phyloP scores from a whole-genome alignment of 345 rosid species.

The Cardamine resedifolia region DNA sequence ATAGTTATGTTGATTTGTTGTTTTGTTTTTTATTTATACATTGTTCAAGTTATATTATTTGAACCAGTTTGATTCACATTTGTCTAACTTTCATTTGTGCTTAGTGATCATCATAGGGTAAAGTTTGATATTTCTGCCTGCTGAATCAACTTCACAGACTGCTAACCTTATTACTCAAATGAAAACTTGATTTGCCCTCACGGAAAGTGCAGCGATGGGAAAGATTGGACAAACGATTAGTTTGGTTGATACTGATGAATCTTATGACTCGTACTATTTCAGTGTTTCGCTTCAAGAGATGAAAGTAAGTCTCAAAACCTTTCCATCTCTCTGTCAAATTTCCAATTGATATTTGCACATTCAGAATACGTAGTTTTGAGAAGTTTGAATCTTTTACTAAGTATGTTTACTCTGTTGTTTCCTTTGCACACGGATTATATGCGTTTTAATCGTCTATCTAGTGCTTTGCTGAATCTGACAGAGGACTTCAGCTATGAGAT shows the following conservation, averaged over 20 bases:
- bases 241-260: constrained; percentile 50
- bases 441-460: background rate
- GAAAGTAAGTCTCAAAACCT: constrained; percentile 49
- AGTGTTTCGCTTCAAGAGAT: constrained; percentile 52
- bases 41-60: too few species aligned
- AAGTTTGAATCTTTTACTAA: background rate
- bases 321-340: background rate
- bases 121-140: constrained; percentile 56
- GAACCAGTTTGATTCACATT: too few species aligned
- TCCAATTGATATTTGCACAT: too few species aligned
- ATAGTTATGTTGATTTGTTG: too few species aligned
- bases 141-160: constrained; percentile 47
- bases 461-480: constrained; percentile 6
- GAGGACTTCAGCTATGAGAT: constrained; percentile 60
- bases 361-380: background rate
- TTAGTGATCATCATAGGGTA: too few species aligned
- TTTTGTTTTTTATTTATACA: too few species aligned
- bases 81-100: too few species aligned
- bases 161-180: constrained; percentile 38
- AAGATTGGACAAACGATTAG: constrained; percentile 54
- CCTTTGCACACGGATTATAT: background rate
- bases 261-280: constrained; percentile 53
- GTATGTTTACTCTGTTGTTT: background rate
- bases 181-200: constrained; percentile 53
- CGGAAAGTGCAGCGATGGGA: constrained; percentile 63